Evolutionary conservation across 1,139 yeast genomes (phyloP).

Genomic region (Yamadazyma membranifaciens): DNA sequence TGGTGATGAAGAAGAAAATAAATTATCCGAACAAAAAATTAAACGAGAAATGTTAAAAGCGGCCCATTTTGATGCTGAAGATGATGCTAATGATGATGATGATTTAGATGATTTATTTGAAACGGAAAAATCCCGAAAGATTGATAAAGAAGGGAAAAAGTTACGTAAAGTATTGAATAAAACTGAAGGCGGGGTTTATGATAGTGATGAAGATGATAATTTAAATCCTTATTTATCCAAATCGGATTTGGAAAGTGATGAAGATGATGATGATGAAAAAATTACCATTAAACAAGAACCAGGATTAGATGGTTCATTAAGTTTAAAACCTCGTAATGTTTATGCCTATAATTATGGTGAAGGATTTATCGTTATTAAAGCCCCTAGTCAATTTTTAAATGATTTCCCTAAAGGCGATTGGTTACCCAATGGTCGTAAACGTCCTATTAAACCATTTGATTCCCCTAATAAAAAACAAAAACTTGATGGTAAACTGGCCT

Average conservation of each 20-base stretch:
- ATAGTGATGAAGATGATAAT: slow-evolving; percentile 78
- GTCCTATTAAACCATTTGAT: slow-evolving; percentile 17
- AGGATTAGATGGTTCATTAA: slow-evolving; percentile 14
- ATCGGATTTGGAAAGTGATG: slow-evolving; percentile 64
- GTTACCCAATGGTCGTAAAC: slow-evolving; percentile 65
- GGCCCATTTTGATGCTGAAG: slow-evolving; percentile 64
- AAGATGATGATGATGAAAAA: slow-evolving; percentile 40
- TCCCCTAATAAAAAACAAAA: slow-evolving; percentile 38
- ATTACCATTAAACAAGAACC: slow-evolving; percentile 44
- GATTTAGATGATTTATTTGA: slow-evolving; percentile 68
- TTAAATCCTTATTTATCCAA: slow-evolving; percentile 78
- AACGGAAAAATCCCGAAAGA: slow-evolving; percentile 60
- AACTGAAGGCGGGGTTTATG: slow-evolving; percentile 88
- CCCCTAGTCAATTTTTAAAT: slow-evolving; percentile 58
- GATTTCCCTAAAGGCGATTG: slow-evolving; percentile 80
- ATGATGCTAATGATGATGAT: slow-evolving; percentile 52
- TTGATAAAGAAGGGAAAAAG: slow-evolving; percentile 89
- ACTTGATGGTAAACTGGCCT: slow-evolving; percentile 5
- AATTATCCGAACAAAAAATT: slow-evolving; percentile 82
- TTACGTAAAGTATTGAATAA: slow-evolving; percentile 80
- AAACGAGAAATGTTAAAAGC: slow-evolving; percentile 90
- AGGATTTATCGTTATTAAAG: slow-evolving; percentile 67
- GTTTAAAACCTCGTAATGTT: slow-evolving; percentile 30
- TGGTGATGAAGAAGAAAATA: slow-evolving; percentile 94
- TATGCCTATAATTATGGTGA: slow-evolving; percentile 52